phyloP scores from a whole-genome alignment of 768 basidiomycete species.

The Cubamyces lactineus region DNA sequence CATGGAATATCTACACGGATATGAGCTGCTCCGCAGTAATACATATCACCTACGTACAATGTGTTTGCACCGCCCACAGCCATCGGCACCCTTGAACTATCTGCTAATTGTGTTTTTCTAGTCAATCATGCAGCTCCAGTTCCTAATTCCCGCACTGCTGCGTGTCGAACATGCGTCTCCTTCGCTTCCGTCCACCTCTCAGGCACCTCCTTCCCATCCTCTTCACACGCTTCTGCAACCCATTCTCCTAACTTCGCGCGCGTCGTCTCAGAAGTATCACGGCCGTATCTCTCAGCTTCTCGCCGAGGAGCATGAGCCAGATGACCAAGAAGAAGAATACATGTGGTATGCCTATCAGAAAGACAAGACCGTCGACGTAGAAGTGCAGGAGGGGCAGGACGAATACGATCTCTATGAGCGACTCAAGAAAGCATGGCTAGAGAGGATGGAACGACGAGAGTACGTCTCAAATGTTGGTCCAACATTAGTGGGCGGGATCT shows the following conservation, averaged over 20 bases:
- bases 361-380: constrained; percentile 50
- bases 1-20: too few species aligned
- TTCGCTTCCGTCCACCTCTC: constrained; percentile 24
- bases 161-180: constrained; percentile 47
- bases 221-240: constrained; percentile 64
- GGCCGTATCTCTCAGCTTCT: constrained; percentile 64
- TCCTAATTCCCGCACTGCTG: constrained; percentile 58
- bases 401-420: constrained; percentile 46
- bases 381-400: constrained; percentile 25
- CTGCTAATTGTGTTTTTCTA: constrained; percentile 34
- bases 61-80: too few species aligned
- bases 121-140: constrained; percentile 71
- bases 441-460: constrained; percentile 65
- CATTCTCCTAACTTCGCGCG: constrained; percentile 60
- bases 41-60: too few species aligned
- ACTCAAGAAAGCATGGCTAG: constrained; percentile 61
- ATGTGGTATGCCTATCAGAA: constrained; percentile 76
- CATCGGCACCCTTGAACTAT: too few species aligned
- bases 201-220: constrained; percentile 46
- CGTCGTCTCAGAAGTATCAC: constrained; percentile 62
- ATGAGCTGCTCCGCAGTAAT: too few species aligned
- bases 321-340: constrained; percentile 68
- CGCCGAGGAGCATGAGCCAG: constrained; percentile 58
- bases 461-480: constrained; percentile 26
- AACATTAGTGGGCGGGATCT: constrained; percentile 3